Evolutionary conservation across 768 basidiomycete genomes (phyloP).

Genomic region (Suillus ampliporus): DNA sequence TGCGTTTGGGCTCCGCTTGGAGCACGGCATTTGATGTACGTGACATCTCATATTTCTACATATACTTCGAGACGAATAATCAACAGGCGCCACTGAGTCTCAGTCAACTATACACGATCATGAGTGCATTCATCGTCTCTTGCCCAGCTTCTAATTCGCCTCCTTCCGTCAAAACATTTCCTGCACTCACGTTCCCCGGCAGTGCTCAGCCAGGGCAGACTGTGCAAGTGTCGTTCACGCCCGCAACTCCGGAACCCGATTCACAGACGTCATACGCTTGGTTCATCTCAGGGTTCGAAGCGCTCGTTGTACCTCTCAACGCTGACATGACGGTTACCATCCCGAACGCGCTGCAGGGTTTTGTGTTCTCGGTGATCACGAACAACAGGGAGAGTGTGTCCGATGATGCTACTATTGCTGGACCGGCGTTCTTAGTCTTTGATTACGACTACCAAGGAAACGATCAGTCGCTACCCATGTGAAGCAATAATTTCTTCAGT

Average conservation of each 20-base stretch:
- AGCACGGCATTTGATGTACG: constrained; percentile 63
- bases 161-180: constrained; percentile 56
- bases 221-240: constrained; percentile 33
- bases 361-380: constrained; percentile 57
- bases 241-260: background rate
- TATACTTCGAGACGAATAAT: constrained; percentile 32
- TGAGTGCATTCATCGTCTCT: constrained; percentile 50
- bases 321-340: constrained; percentile 40
- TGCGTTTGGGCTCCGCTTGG: constrained; percentile 57
- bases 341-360: constrained; percentile 51
- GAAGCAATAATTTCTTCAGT: background rate
- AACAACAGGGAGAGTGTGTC: constrained; percentile 41
- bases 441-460: constrained; percentile 30
- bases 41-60: constrained; percentile 25
- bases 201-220: constrained; percentile 32
- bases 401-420: constrained; percentile 60
- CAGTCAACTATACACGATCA: constrained; percentile 47
- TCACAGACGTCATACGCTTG: constrained; percentile 45
- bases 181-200: constrained; percentile 44
- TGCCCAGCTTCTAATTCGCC: constrained; percentile 61
- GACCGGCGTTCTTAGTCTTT: constrained; percentile 55
- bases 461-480: constrained; percentile 3
- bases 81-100: constrained; percentile 46
- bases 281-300: constrained; percentile 53
- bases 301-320: constrained; percentile 45